phyloP scores from a whole-genome alignment of 2,329 filamentous ascomycete species.

The Hymenoscyphus fraxineus region DNA sequence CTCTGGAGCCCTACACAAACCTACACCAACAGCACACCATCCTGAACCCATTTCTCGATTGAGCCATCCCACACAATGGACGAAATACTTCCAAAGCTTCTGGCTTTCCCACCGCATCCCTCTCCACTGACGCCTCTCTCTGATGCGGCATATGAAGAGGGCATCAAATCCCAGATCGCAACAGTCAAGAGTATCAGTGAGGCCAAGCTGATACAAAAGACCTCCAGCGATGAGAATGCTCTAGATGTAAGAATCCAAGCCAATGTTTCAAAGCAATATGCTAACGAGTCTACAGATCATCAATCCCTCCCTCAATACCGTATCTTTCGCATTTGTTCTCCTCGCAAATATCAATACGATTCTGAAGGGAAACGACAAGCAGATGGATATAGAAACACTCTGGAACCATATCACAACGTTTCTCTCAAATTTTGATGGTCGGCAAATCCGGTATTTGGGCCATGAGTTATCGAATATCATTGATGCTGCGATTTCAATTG shows the following conservation, averaged over 20 bases:
- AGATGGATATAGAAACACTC: slow-evolving; percentile 32
- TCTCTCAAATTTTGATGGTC: slow-evolving; percentile 44
- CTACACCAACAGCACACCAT: not conserved
- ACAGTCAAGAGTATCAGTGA: slow-evolving; percentile 37
- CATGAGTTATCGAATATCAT: slow-evolving; percentile 44
- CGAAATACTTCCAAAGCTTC: slow-evolving; percentile 36
- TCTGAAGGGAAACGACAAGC: slow-evolving; percentile 33
- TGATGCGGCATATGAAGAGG: slow-evolving; percentile 42
- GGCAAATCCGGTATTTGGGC: slow-evolving; percentile 53
- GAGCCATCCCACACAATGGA: slow-evolving; percentile 28
- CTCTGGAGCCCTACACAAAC: not conserved
- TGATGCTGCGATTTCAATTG: slow-evolving; percentile 34
- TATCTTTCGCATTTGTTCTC: slow-evolving; percentile 56
- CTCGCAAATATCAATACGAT: slow-evolving; percentile 42
- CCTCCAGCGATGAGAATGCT: slow-evolving; percentile 35
- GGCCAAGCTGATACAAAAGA: slow-evolving; percentile 33
- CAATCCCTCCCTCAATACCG: slow-evolving; percentile 54
- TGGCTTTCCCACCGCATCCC: slow-evolving; percentile 40
- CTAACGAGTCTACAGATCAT: slow-evolving; percentile 27
- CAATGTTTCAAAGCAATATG: not conserved
- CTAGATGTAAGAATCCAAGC: slow-evolving; percentile 35
- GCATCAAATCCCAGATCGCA: slow-evolving; percentile 38
- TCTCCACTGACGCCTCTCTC: slow-evolving; percentile 34
- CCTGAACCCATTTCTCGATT: not conserved
- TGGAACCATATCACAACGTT: slow-evolving; percentile 46